Percentiles rank a stretch among this genome's conserved stretches.
These are phyloP conservation scores for Russula emetica DNA, from an alignment of 768 basidiomycete genomes.

Conservation along the genomic window DNA sequence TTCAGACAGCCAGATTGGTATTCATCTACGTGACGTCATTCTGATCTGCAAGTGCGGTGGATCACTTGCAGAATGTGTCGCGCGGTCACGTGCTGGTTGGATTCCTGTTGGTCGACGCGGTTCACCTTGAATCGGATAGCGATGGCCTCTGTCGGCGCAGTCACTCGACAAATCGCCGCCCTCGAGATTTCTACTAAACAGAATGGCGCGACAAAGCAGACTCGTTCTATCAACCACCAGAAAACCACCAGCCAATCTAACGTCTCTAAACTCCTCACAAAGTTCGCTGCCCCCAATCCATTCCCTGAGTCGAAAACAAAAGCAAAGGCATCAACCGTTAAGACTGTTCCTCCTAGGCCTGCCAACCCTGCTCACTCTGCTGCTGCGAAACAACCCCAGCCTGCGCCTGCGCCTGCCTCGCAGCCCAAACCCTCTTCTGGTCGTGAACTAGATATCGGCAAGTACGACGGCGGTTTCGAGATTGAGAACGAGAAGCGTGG, in stretches of 20 bases:
- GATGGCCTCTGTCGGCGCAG: conserved; percentile 46
- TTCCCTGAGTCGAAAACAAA: conserved; percentile 34
- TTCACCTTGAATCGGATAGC: background rate
- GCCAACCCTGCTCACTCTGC: conserved; percentile 34
- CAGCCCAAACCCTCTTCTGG: conserved; percentile 26
- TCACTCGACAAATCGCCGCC: conserved; percentile 65
- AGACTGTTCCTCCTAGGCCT: conserved; percentile 28
- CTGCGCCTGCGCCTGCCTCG: conserved; percentile 18
- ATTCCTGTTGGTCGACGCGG: background rate
- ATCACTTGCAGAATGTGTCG: too few relatives aligned
- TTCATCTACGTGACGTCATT: conserved; percentile 11
- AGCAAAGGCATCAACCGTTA: conserved; percentile 19
- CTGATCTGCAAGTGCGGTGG: background rate
- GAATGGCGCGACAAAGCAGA: conserved; percentile 34
- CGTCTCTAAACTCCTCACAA: conserved; percentile 68
- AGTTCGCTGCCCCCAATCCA: conserved; percentile 66
- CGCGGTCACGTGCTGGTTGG: conserved; percentile 20
- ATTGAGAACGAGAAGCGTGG: conserved; percentile 77
- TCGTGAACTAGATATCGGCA: conserved; percentile 66
- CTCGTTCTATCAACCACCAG: conserved; percentile 37
- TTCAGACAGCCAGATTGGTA: background rate
- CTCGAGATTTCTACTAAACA: conserved; percentile 60
- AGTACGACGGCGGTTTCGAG: conserved; percentile 97
- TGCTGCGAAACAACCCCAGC: conserved; percentile 26
- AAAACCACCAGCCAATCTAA: conserved; percentile 58